Evolutionary conservation across 208 protist species (phyloP), one percentile per base, ranked within the genome.

Genomic region (Vickermania ingenoplastis): DNA sequence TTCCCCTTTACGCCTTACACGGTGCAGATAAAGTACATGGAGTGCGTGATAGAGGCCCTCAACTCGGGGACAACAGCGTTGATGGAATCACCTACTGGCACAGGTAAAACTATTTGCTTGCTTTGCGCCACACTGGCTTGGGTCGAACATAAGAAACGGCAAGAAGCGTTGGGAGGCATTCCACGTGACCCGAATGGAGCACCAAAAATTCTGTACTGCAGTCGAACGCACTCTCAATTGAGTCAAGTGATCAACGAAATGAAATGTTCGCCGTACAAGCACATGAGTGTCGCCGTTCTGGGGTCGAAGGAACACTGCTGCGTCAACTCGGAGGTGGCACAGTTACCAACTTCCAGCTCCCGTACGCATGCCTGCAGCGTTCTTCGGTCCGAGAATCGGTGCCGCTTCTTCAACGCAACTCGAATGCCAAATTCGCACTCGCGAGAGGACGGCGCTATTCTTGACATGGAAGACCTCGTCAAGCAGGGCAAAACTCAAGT

Each of bases 151-250:
- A 22, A 17, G 30, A 50, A 72, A 30, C 51, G 59, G 31, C 60
- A 26, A 17, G 21, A 61, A 24, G 26, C 29, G 21, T 17, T 54
- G 45, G 2, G 14, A 31, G 17, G n/a, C 17, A 7, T 3, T 36
- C 1, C 56, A 49, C 26, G 56, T 63, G 28, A 75, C 68, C 31
- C 27, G 31, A 22, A 24, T 48, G 50, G 1, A 22, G 27, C 45
- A 29, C 22, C 30, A 29, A 62, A 59, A 36, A 63, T 99, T 28
- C 80, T 99, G 4, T 99, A 98, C 81, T 85, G 92, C 53, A 98
- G 94, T 29, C 83, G 98, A 57, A 99, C 98, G 4, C 98, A 99
- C 73, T 85, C 95, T n/a, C 98, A 99, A 83, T 78, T 99, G 41
- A 75, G 87, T 23, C 97, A 99, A 73, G 94, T 98, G 7, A 88